Evolutionary conservation across 2,329 filamentous ascomycete species (phyloP), one percentile per base, ranked within the genome.

Genomic region (Coleophoma eucalyptorum): DNA sequence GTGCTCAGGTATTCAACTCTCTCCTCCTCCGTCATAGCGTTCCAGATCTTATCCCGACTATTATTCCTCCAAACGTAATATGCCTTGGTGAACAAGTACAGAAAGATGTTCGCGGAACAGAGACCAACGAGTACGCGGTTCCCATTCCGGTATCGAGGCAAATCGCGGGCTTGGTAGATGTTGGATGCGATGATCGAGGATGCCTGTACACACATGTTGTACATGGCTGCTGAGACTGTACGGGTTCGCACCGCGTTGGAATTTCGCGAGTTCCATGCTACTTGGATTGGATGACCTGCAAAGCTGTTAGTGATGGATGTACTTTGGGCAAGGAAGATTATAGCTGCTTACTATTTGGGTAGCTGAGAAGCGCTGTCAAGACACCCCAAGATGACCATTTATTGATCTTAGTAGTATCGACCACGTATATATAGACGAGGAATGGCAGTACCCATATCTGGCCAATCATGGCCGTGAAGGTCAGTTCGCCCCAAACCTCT

Each of bases 391-490:
- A 15, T 15, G 35, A 4, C 35, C 35, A 38, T 11, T 38, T 38
- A 38, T 38, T 38, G 16, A 38, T 62, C 1, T 58, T 53, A 3
- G 60, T 56, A 1, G 65, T 65, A 51, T 73, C 62, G 11, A 65
- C 62, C 56, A 71, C 58, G 52, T 69, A 58, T 3, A 50, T 13
- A 34, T 35, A 32, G 37, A 83, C 64, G 35, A 86, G 58, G 51
- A 79, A 79, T 0, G 81, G 81, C 7, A 86, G 66, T 3, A 74
- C 69, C 82, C 82, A 86, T 10, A 85, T 55, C 49, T 82, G 76
- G 4, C 73, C 64, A 26, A 76, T 72, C 59, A 68, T 62, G 18
- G 69, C 70, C 33, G 77, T 66, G 5, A 80, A 64, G 0, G 71
- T 68, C 33, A 81, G 71, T 53, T 77, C 65, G 67, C 76, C 56